Percentiles rank a stretch among this genome's conserved stretches.
Evolutionary conservation across 331 rosid species (phyloP).

Genomic region (Stylosanthes scabra): DNA sequence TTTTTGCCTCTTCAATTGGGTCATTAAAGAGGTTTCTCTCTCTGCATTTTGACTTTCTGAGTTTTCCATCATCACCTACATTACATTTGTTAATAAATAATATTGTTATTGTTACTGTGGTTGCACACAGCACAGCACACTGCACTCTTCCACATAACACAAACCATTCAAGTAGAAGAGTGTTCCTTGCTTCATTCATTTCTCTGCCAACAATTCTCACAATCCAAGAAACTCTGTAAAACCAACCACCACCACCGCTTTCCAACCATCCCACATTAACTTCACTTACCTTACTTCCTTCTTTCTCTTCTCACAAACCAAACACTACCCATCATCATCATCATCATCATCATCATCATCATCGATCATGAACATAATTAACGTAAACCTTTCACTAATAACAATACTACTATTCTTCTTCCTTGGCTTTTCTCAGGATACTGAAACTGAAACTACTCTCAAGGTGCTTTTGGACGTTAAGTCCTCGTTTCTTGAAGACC

Average conservation of each 20-base stretch:
- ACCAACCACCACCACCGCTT: slow-evolving; percentile 28
- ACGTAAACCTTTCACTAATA: too few relatives aligned
- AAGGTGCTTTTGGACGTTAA: slow-evolving; percentile 71
- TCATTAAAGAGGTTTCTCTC: too few relatives aligned
- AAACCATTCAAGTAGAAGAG: neutral
- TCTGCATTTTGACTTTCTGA: too few relatives aligned
- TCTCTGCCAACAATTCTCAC: slow-evolving; percentile 35
- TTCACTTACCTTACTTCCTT: neutral
- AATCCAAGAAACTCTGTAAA: slow-evolving; percentile 37
- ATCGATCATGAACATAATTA: neutral
- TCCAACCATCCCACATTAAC: slow-evolving; percentile 26
- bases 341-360: neutral
- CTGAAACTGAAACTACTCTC: slow-evolving; percentile 46
- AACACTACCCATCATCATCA: neutral
- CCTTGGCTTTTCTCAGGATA: slow-evolving; percentile 23
- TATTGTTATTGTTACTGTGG: too few relatives aligned
- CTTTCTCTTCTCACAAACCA: too few relatives aligned
- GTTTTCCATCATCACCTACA: too few relatives aligned
- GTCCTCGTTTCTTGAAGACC: slow-evolving; percentile 61
- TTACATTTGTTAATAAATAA: too few relatives aligned
- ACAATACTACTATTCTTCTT: neutral
- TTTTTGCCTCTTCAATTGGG: too few relatives aligned
- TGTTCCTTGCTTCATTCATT: slow-evolving; percentile 31
- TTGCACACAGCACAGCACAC: too few relatives aligned
- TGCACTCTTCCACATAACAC: slow-evolving; percentile 40